Conservation (phyloP, 345 rosid genomes). For the Citrus mangshanensis region DNA sequence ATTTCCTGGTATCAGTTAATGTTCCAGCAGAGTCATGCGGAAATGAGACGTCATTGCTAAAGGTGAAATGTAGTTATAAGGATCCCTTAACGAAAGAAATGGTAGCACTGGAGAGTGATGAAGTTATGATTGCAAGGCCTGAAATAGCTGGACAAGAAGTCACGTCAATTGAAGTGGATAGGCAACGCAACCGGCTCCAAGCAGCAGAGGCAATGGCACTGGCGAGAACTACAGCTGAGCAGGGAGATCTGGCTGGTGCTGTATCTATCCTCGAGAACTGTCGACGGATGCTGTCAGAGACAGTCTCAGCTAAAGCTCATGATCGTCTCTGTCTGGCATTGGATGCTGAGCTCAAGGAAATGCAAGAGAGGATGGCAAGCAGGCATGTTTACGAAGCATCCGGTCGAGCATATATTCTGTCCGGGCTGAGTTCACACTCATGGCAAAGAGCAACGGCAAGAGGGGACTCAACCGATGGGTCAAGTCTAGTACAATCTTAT, state of each 20-base stretch:
- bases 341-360: conserved; percentile 91
- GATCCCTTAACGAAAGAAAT: conserved; percentile 76
- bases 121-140: conserved; percentile 58
- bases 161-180: conserved; percentile 82
- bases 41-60: conserved; percentile 52
- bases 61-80: conserved; percentile 69
- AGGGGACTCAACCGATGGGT: conserved; percentile 88
- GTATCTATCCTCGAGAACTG: conserved; percentile 64
- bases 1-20: conserved; percentile 73
- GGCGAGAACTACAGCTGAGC: conserved; percentile 81
- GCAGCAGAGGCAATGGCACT: conserved; percentile 87
- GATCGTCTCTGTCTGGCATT: conserved; percentile 76
- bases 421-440: conserved; percentile 96
- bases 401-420: conserved; percentile 91
- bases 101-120: conserved; percentile 48
- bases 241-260: conserved; percentile 69
- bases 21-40: conserved; percentile 54
- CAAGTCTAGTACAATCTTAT: conserved; percentile 75
- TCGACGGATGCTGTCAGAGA: conserved; percentile 50
- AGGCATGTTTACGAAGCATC: conserved; percentile 90
- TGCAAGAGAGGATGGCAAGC: conserved; percentile 96
- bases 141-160: conserved; percentile 41
- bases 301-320: conserved; percentile 58
- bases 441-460: conserved; percentile 99
- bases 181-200: conserved; percentile 84